A percentile compares a stretch with the other conserved stretches of the same genome.
Evolutionary conservation across 1,139 yeast species (phyloP).

Genomic region (Debaryomycetaceae sp.): DNA sequence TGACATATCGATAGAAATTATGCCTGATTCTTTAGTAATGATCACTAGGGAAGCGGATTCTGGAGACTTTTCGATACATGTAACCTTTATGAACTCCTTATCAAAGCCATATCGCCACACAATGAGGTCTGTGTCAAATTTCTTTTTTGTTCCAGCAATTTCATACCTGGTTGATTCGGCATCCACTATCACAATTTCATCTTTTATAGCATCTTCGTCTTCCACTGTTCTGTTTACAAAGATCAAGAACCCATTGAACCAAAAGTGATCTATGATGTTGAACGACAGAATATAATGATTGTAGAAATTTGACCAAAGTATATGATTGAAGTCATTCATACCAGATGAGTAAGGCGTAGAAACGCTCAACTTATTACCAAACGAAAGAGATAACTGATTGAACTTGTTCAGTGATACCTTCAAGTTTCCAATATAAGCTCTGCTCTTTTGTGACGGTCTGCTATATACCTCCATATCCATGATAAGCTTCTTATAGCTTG

Average conservation of each 20-base stretch:
- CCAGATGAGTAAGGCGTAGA: constrained; percentile 34
- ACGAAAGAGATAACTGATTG: constrained; percentile 31
- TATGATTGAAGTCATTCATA: constrained; percentile 27
- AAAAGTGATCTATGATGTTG: constrained; percentile 34
- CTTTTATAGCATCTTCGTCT: constrained; percentile 15
- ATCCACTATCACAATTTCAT: constrained; percentile 37
- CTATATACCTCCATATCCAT: constrained; percentile 19
- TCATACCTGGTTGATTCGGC: constrained; percentile 33
- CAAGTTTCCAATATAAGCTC: constrained; percentile 17
- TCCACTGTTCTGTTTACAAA: constrained; percentile 28
- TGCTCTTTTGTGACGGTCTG: constrained; percentile 9
- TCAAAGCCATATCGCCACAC: constrained; percentile 41
- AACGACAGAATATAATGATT: constrained; percentile 31
- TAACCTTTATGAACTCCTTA: constrained; percentile 23
- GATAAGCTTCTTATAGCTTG: constrained; percentile 27
- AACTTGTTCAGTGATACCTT: constrained; percentile 20
- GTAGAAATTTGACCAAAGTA: constrained; percentile 40
- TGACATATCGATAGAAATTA: constrained; percentile 29
- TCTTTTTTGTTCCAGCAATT: constrained; percentile 26
- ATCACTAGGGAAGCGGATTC: constrained; percentile 21
- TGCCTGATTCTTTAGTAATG: constrained; percentile 27
- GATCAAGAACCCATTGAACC: constrained; percentile 34
- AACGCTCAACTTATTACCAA: constrained; percentile 28
- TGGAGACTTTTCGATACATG: constrained; percentile 13
- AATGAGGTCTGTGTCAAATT: constrained; percentile 38